These are phyloP conservation scores for Letharia columbiana DNA, from an alignment of 495 filamentous ascomycete species.

Conservation along the genomic window DNA sequence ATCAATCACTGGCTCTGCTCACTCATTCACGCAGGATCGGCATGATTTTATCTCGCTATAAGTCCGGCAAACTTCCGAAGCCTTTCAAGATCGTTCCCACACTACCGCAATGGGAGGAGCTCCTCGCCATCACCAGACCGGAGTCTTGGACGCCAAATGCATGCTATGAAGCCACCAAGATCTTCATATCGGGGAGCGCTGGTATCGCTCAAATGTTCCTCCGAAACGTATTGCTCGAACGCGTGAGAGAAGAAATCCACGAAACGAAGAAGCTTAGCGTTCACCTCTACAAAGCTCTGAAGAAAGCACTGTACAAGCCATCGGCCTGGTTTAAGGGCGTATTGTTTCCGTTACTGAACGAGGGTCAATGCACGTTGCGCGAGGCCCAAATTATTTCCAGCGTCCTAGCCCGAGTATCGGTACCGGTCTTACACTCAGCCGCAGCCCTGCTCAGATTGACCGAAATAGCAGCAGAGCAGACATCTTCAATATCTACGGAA, in stretches of 20 bases:
- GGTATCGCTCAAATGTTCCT: slow-evolving; percentile 70
- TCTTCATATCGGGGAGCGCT: slow-evolving; percentile 79
- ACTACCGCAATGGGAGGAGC: slow-evolving; percentile 80
- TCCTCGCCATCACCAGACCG: slow-evolving; percentile 72
- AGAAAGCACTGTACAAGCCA: slow-evolving; percentile 91
- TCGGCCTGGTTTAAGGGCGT: slow-evolving; percentile 96
- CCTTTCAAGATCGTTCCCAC: slow-evolving; percentile 95
- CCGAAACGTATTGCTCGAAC: slow-evolving; percentile 70
- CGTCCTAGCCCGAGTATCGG: slow-evolving; percentile 67
- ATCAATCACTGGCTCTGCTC: not conserved
- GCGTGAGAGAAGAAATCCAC: slow-evolving; percentile 78
- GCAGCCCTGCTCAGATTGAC: slow-evolving; percentile 84
- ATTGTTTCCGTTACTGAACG: slow-evolving; percentile 76
- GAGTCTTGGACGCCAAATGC: slow-evolving; percentile 84
- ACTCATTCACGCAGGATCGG: slow-evolving; percentile 52
- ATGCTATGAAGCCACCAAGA: slow-evolving; percentile 73
- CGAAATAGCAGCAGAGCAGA: slow-evolving; percentile 86
- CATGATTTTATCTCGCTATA: slow-evolving; percentile 81
- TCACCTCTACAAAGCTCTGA: slow-evolving; percentile 85
- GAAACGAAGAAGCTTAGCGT: slow-evolving; percentile 90
- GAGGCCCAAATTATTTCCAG: slow-evolving; percentile 86
- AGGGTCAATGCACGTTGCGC: slow-evolving; percentile 71
- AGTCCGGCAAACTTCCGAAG: slow-evolving; percentile 89
- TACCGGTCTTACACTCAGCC: slow-evolving; percentile 87
- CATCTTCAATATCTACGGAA: slow-evolving; percentile 57